Percentiles rank a stretch among this genome's conserved stretches.
Conservation (phyloP, 768 basidiomycete species). For the Chiua virens region DNA sequence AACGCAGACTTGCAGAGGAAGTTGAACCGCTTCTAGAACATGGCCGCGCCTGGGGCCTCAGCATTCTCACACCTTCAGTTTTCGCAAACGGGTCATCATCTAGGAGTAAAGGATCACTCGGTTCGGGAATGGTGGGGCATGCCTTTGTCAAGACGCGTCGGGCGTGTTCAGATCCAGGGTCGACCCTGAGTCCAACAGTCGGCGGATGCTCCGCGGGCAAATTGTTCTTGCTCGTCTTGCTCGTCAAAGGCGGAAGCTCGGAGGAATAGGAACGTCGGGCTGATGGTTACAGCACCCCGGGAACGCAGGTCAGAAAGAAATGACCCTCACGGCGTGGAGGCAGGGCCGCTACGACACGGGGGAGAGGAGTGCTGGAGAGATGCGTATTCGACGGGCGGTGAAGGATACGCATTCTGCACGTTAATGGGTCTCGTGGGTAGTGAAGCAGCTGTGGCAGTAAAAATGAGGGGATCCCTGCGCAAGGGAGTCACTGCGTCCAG, state of each 20-base stretch:
- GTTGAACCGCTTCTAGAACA: slow-evolving; percentile 3
- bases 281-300: slow-evolving; percentile 10
- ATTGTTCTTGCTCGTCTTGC: slow-evolving; percentile 18
- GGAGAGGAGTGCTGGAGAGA: slow-evolving; percentile 7
- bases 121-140: slow-evolving; percentile 22
- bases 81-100: slow-evolving; percentile 51
- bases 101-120: slow-evolving; percentile 26
- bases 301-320: not conserved
- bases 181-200: slow-evolving; percentile 9
- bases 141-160: slow-evolving; percentile 33
- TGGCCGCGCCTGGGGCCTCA: slow-evolving; percentile 25
- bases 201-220: slow-evolving; percentile 12
- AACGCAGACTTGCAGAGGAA: not conserved
- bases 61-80: slow-evolving; percentile 50
- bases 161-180: slow-evolving; percentile 8
- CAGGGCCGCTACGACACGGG: slow-evolving; percentile 1
- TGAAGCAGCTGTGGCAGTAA: slow-evolving; percentile 47
- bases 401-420: too few species aligned
- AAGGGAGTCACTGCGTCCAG: slow-evolving; percentile 16
- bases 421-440: too few species aligned
- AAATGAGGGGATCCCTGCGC: slow-evolving; percentile 61
- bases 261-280: slow-evolving; percentile 3
- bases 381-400: slow-evolving; percentile 25
- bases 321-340: not conserved
- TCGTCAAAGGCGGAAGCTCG: slow-evolving; percentile 13